These are phyloP conservation scores for Aspergillus oerlinghausenensis DNA, from an alignment of 2,329 filamentous ascomycete species.

Conservation along the genomic window DNA sequence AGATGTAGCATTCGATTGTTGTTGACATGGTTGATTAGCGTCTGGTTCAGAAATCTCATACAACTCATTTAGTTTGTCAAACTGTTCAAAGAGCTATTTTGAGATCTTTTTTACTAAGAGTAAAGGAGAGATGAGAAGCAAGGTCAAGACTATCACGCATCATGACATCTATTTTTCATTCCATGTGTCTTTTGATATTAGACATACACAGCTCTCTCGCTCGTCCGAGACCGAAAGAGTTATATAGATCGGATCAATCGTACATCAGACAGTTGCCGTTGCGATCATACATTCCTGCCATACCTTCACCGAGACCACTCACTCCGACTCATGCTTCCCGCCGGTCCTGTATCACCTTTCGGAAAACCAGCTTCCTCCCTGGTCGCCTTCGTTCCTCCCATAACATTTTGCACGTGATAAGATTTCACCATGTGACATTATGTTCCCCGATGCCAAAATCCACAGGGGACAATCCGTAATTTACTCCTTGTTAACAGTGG, in stretches of 20 bases:
- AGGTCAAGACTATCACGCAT: background rate
- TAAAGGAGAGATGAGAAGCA: background rate
- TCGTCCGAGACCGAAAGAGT: conserved; percentile 2
- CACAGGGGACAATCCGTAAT: background rate
- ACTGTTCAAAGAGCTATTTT: background rate
- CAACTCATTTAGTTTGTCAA: background rate
- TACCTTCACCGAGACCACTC: background rate
- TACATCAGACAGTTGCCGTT: conserved; percentile 12
- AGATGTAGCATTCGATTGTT: background rate
- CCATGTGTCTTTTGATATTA: conserved; percentile 13
- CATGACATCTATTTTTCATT: conserved; percentile 17
- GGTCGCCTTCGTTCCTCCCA: background rate
- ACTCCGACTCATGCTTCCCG: background rate
- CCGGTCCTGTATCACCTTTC: background rate
- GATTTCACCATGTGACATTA: background rate
- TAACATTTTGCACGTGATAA: background rate
- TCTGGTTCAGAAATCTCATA: background rate
- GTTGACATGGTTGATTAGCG: background rate
- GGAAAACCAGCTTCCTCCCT: background rate
- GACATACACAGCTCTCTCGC: conserved; percentile 8
- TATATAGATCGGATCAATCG: conserved; percentile 15
- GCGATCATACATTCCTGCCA: conserved; percentile 4
- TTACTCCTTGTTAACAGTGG: conserved; percentile 27
- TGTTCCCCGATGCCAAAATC: background rate
- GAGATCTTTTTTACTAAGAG: background rate